Base-by-base conservation (phyloP, 306 rosid genomes). In the Vigna radiata region DNA sequence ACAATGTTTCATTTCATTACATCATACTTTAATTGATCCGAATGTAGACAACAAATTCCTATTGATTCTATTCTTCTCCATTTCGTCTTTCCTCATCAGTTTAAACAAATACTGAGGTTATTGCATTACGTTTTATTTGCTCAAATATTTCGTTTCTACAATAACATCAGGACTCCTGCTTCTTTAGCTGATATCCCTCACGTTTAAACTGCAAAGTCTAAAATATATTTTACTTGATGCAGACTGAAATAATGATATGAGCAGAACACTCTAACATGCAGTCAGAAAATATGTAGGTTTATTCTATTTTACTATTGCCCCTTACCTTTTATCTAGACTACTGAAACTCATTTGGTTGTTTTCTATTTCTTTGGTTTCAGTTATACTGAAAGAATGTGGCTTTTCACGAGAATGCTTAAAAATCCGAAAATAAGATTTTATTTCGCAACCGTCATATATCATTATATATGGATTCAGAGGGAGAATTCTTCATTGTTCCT, bases 91-190 rank as follows among this genome's bases (percentile, higher is more conserved):
- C 13, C 19, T 71, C 63, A 41, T 41, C 68, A 59, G 46, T 76
- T 47, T 21, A 53, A 44, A 27, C 58, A 25, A 25, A 54, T 15
- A 11, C 39, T 25, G n/a, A n/a, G n/a, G n/a, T n/a, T n/a, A n/a
- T 54, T 58, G 16, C 54, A 33, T 56, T 4, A 15, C 25, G 70
- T 56, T 74, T 23, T 11, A 66, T 80, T 31, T 65, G 76, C 63
- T 74, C 39, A 47, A 14, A 67, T 56, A 37, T 21, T 54, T 74
- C 49, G 36, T 17, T 1, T 23, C 54, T 73, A 62, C 65, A 15
- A 29, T 43, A 18, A 37, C 50, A 64, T 68, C 41, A 13, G 6
- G 25, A 48, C 11, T 62, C 33, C 23, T 69, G 27, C 27, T 2
- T 25, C 27, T 25, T 25, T 25, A 2, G 27, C 27, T 25, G 27